Base-by-base conservation (phyloP, 257 asterid species). In the Scutellaria baicalensis region DNA sequence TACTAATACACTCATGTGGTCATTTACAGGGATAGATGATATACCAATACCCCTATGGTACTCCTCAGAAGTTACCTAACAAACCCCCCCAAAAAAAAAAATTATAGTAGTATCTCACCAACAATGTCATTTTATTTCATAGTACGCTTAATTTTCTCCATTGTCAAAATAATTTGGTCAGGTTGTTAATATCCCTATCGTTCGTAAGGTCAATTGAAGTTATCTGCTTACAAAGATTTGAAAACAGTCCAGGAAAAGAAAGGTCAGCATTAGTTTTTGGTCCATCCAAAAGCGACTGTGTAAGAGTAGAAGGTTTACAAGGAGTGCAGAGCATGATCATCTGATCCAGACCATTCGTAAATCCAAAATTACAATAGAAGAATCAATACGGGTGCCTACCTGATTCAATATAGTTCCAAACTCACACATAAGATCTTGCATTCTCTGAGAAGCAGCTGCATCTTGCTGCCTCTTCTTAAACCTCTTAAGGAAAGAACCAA, bases 341-440 rank as follows among this genome's bases (percentile, higher is more conserved):
- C 33, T 27, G 33, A 27, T 27, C 66, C 56, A 70, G 49, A 44
- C 42, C 42, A 69, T 9, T 55, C 43, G 62, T 50, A 66, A 17
- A 48, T 54, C 12, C 12, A 31, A 54, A 44, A 68, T 10, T 8
- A 71, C 35, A 61, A 12, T 47, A 39, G 40, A 59, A 40, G 13
- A 76, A 68, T 39, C 4, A 27, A 17, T 47, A 64, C 47, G 16
- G 8, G 36, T n/a, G 27, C 27, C 27, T 72, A 90, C 98, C 88
- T 85, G 85, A 10, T 83, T 80, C 36, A 88, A 38, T 78, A 90
- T 86, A 9, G 77, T 81, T 54, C 81, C 89, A 60, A 90, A 86
- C 69, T 92, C 90, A 50, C 85, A 84, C 76, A 88, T 83, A 51
- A 92, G 97, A 6, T 90, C 95, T 75, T 90, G 95, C 93, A 90